Base-by-base conservation (phyloP, 1,139 yeast genomes). In the Zygosaccharomyces sapae region DNA sequence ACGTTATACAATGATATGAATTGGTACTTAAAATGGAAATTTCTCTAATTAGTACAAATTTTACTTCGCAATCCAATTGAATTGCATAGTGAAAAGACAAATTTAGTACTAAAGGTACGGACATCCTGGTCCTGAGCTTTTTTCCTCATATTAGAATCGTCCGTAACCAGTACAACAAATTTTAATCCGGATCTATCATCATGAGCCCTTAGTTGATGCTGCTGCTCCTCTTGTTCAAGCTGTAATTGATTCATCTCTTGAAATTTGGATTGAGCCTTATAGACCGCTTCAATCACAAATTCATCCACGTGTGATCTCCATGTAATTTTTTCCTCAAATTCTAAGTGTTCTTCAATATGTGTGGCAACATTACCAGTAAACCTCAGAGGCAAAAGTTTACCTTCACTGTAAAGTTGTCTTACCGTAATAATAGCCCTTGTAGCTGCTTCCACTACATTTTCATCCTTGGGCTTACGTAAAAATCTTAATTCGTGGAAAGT, bases 401-500 rank as follows among this genome's bases (percentile, higher is more conserved):
- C 72, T 41, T 83, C 81, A 24, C 75, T 65, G 57, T 80, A 81
- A 47, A 85, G 68, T 57, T 83, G 89, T 50, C 90, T 72, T 29
- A 84, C 76, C 4, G 84, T 81, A 12, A 84, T 82, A 13, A 85
- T 89, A 1, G 89, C 85, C 49, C 92, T 70, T 0, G 92, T 84
- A 1, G 92, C 92, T 1, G 90, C 85, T 62, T 85, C 92, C 2
- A 88, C 80, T 27, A 84, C 82, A 3, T 86, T 79, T 4, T 83
- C 84, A 61, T 85, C 94, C 20, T 81, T 77, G 2, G 88, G 81
- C 59, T 84, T 80, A 49, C 94, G 68, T 52, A 85, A 68, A n/a
- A 86, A 82, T 56, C 92, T 69, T 50, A 85, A 68, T 58, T 85
- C 94, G 68, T 85, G 94, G 61, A 85, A 85, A 6, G 86, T 88